phyloP scores from a whole-genome alignment of 2,329 filamentous ascomycete genomes.

The Apiospora kogelbergensis region DNA sequence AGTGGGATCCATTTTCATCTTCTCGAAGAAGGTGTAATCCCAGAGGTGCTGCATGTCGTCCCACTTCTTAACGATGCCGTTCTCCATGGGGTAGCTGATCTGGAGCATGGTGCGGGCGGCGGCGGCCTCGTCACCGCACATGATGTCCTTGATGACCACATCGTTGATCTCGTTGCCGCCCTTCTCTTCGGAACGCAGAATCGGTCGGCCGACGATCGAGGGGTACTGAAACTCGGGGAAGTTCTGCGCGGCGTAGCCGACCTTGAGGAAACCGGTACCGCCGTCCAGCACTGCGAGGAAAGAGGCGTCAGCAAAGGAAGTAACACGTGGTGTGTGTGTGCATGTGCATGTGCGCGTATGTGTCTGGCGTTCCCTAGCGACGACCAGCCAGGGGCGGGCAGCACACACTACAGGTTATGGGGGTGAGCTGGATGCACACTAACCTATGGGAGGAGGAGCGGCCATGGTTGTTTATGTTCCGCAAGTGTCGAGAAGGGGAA shows the following conservation, averaged over 20 bases:
- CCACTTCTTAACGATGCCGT: conserved; percentile 99
- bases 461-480: conserved; percentile 41
- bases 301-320: background rate
- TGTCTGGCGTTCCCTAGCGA: background rate
- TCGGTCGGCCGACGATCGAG: conserved; percentile 95
- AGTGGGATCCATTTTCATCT: conserved; percentile 87
- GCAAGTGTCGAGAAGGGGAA: background rate
- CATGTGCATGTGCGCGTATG: no score
- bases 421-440: conserved; percentile 22
- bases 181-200: conserved; percentile 91
- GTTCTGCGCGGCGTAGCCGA: conserved; percentile 98
- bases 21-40: conserved; percentile 98
- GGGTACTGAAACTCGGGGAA: conserved; percentile 99
- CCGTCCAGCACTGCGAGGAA: conserved; percentile 83
- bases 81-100: conserved; percentile 99
- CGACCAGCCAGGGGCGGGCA: background rate
- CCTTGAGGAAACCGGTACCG: conserved; percentile 99
- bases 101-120: conserved; percentile 96
- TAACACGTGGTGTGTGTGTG: background rate
- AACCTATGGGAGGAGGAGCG: conserved; percentile 55
- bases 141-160: conserved; percentile 92
- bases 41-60: conserved; percentile 99
- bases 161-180: conserved; percentile 52
- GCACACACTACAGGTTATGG: background rate
- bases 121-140: conserved; percentile 98